Evolutionary conservation across 306 rosid genomes (phyloP).

Genomic region (cucumber (Cucumis sativus)): Cucumber_9930_V3 NC_026658.2:24250501-24251000

Average conservation of each 20-base stretch:
- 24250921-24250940: neutral
- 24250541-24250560: no score
- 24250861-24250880: neutral
- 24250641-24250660: no score
- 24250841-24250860: neutral
- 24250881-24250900: neutral
- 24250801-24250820: conserved; percentile 66
- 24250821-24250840: conserved; percentile 13
- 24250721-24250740: conserved; percentile 59
- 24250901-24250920: conserved; percentile 6
- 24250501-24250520: no score
- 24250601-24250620: no score
- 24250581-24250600: neutral
- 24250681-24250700: conserved; percentile 8
- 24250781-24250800: conserved; percentile 41
- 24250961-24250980: neutral
- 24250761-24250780: conserved; percentile 26
- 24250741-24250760: conserved; percentile 26
- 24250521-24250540: no score
- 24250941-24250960: neutral
- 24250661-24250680: conserved; percentile 26
- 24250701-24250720: conserved; percentile 55
- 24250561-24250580: neutral
- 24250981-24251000: neutral
- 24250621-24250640: no score